phyloP scores from a whole-genome alignment of 345 rosid species.

The Mallotus nudiflorus region DNA sequence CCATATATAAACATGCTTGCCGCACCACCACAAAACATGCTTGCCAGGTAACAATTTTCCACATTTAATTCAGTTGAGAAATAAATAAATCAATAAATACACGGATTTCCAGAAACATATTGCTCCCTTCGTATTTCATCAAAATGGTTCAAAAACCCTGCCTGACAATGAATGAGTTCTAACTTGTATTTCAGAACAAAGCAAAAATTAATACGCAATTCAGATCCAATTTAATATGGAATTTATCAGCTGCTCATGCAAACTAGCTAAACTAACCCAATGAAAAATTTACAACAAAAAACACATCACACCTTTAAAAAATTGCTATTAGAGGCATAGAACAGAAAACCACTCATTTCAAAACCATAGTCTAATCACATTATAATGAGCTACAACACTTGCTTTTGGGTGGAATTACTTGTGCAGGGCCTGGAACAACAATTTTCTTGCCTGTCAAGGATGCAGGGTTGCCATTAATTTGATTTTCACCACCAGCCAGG shows the following conservation, averaged over 20 bases:
- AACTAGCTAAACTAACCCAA: slow-evolving; percentile 16
- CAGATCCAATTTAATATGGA: not conserved
- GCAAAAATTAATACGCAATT: not conserved
- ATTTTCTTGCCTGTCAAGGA: slow-evolving; percentile 71
- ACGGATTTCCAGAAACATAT: no score
- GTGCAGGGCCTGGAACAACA: slow-evolving; percentile 65
- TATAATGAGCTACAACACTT: slow-evolving; percentile 59
- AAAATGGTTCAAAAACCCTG: no score
- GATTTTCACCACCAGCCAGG: slow-evolving; percentile 55
- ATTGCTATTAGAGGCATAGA: slow-evolving; percentile 21
- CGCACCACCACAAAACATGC: no score
- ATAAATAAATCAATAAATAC: no score
- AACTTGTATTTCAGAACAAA: not conserved
- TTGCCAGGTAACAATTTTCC: no score
- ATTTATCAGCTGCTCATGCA: slow-evolving; percentile 22
- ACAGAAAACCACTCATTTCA: slow-evolving; percentile 6
- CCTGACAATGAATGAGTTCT: no score
- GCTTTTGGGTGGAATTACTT: slow-evolving; percentile 58
- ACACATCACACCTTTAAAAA: slow-evolving; percentile 30
- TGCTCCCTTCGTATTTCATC: no score
- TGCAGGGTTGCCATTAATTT: slow-evolving; percentile 55
- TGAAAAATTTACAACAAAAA: slow-evolving; percentile 34
- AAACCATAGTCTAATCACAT: slow-evolving; percentile 16
- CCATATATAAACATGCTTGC: no score
- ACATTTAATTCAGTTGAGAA: no score